Base-by-base conservation (phyloP, 805 yeast species). In the Sugiyamaella americana region DNA sequence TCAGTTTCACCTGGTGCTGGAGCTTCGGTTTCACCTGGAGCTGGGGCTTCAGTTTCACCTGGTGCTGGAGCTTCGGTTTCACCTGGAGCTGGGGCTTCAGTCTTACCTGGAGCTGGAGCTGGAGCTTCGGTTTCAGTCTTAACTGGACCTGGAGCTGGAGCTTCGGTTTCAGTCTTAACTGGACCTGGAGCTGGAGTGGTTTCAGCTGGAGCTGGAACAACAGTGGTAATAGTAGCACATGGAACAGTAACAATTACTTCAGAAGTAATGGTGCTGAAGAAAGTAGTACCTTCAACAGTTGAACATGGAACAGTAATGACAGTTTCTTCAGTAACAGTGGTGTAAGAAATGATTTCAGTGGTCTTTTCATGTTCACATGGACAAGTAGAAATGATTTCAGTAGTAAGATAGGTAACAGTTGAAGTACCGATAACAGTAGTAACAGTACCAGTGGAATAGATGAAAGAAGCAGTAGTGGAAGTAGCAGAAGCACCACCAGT, bases 71-170 rank as follows among this genome's bases (percentile, higher is more conserved):
- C 37, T 16, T 34, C 37, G n/a, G 37, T 13, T 13, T 6, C 5
- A 35, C 13, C 34, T 16, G 43, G 41, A 44, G 47, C 41, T 22
- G 40, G 51, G 48, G 51, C 51, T 41, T 38, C 40, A n/a, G 89
- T 91, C 2, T 94, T 89, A 63, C 84, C 83, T 42, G 91, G 91
- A 37, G 53, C 56, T 30, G 61, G 62, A 22, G 78, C 68, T n/a
- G 79, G 67, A 40, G 70, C 67, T 17, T 72, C 72, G 2, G 62
- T 65, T 2, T 41, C 41, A 40, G 49, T 41, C 5, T 40, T 18
- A 41, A 26, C 18, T 5, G 40, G 38, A 20, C 38, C 36, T 20
- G 26, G 19, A 30, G 44, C 19, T 30, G 38, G 21, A 19, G 44
- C 44, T 24, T 34, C 35, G 5, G 40, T 40, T 24, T 34, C 23